A percentile compares a stretch with the other conserved stretches of the same genome.
phyloP scores from a whole-genome alignment of 2,329 filamentous ascomycete genomes.

The Didymella keratinophila region DNA sequence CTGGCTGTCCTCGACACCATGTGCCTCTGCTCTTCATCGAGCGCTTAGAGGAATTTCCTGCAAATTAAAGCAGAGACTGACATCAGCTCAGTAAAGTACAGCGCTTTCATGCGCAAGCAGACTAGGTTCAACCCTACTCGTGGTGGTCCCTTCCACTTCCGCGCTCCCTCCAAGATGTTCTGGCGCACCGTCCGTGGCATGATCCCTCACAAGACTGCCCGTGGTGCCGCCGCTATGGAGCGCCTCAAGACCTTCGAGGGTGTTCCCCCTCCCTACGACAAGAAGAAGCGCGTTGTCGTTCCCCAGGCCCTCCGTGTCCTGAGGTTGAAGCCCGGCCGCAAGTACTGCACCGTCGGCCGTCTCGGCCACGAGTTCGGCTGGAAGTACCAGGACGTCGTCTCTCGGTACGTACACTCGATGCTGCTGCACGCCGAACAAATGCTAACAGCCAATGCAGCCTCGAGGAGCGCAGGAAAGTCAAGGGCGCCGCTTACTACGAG shows the following conservation, averaged over 20 bases:
- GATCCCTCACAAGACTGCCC: slow-evolving; percentile 99
- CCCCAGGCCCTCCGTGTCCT: slow-evolving; percentile 97
- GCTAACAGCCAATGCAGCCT: slow-evolving; percentile 67
- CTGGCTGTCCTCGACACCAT: slow-evolving; percentile 16
- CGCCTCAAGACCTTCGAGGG: slow-evolving; percentile 99
- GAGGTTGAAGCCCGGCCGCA: slow-evolving; percentile 97
- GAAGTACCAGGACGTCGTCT: slow-evolving; percentile 99
- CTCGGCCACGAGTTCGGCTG: slow-evolving; percentile 99
- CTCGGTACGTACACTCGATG: slow-evolving; percentile 72
- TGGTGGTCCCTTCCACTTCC: slow-evolving; percentile 99
- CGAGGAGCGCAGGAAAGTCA: slow-evolving; percentile 99
- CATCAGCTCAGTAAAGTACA: slow-evolving; percentile 90
- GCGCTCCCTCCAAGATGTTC: slow-evolving; percentile 98
- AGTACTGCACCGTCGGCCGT: slow-evolving; percentile 99
- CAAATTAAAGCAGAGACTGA: slow-evolving; percentile 30
- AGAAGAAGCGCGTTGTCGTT: slow-evolving; percentile 99
- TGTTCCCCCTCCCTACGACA: slow-evolving; percentile 98
- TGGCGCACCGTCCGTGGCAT: slow-evolving; percentile 99
- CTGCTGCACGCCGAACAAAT: background rate
- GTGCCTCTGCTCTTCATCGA: slow-evolving; percentile 21
- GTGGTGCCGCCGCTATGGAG: slow-evolving; percentile 94
- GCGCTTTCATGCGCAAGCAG: slow-evolving; percentile 99
- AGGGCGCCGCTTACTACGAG: slow-evolving; percentile 99
- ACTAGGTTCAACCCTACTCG: slow-evolving; percentile 99
- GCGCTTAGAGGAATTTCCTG: slow-evolving; percentile 33